Percentiles rank a stretch among this genome's conserved stretches.
phyloP scores from a whole-genome alignment of 768 basidiomycete species.

The Termitomyces sp. region DNA sequence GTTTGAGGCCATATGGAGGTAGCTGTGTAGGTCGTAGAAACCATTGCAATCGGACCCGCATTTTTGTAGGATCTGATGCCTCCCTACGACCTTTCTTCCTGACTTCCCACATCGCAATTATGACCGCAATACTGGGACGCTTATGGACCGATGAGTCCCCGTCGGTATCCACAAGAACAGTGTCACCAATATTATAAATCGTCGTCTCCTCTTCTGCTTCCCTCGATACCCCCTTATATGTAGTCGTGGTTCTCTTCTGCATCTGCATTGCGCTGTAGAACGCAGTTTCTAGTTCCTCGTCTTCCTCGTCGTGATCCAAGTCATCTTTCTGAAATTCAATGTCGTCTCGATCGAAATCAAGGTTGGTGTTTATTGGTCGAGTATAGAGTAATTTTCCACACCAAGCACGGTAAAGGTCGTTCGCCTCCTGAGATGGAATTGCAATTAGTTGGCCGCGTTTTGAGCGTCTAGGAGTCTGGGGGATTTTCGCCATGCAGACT shows the following conservation, averaged over 20 bases:
- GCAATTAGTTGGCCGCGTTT: constrained; percentile 27
- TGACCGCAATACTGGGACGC: constrained; percentile 63
- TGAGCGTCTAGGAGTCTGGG: constrained; percentile 27
- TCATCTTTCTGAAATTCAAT: constrained; percentile 6
- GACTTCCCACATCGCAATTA: constrained; percentile 67
- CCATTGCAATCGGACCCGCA: constrained; percentile 70
- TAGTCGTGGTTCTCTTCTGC: constrained; percentile 22
- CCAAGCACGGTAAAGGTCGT: constrained; percentile 21
- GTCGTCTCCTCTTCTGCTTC: constrained; percentile 12
- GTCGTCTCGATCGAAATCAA: constrained; percentile 21
- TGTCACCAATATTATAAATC: constrained; percentile 57
- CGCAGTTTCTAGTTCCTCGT: constrained; percentile 24
- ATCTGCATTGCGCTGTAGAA: constrained; percentile 33
- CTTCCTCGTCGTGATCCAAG: constrained; percentile 9
- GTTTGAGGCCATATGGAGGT: constrained; percentile 52
- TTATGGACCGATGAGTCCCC: constrained; percentile 36
- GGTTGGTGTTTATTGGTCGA: constrained; percentile 18
- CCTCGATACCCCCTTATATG: constrained; percentile 12
- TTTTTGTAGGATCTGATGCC: constrained; percentile 30
- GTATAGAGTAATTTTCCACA: constrained; percentile 20
- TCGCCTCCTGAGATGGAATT: constrained; percentile 17
- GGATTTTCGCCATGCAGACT: constrained; percentile 13
- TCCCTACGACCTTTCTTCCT: constrained; percentile 21
- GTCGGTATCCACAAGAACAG: constrained; percentile 54
- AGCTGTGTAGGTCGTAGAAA: constrained; percentile 67